These are phyloP conservation scores for Sarocladiaceae sp. DNA, from an alignment of 2,329 filamentous ascomycete genomes.

Conservation along the genomic window DNA sequence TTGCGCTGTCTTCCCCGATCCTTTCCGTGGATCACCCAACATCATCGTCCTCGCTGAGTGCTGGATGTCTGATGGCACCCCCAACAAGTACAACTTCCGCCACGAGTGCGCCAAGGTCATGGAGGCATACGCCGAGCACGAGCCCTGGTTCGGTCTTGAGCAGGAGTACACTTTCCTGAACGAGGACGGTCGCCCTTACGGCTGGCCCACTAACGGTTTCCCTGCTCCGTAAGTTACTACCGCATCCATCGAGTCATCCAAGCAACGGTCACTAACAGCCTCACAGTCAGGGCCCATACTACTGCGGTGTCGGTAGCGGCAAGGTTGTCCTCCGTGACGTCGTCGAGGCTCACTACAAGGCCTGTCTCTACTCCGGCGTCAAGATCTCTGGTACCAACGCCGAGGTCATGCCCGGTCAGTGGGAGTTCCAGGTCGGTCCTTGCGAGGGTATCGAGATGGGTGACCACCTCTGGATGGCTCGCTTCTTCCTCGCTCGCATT, in stretches of 20 bases:
- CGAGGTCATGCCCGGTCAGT: constrained; percentile 96
- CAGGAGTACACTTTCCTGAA: constrained; percentile 87
- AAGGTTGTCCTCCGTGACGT: constrained; percentile 98
- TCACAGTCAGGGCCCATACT: constrained; percentile 35
- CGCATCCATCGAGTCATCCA: neutral
- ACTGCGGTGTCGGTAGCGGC: constrained; percentile 90
- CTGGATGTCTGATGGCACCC: constrained; percentile 87
- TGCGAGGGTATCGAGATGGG: constrained; percentile 85
- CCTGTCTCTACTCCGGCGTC: constrained; percentile 78
- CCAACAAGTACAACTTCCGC: constrained; percentile 98
- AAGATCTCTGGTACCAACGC: constrained; percentile 98
- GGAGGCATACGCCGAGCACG: constrained; percentile 73
- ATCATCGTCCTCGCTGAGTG: constrained; percentile 92
- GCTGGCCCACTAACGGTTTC: constrained; percentile 65
- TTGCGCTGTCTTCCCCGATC: constrained; percentile 82
- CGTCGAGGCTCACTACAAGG: constrained; percentile 62
- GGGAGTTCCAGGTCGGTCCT: constrained; percentile 96
- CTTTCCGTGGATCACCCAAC: constrained; percentile 85
- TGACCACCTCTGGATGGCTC: constrained; percentile 86
- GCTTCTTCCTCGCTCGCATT: constrained; percentile 80
- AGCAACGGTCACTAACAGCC: constrained; percentile 13
- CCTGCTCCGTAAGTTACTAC: constrained; percentile 57
- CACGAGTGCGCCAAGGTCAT: constrained; percentile 87
- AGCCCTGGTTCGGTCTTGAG: constrained; percentile 97
- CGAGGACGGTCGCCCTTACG: constrained; percentile 78